These are phyloP conservation scores for Aspergillus calidoustus DNA, from an alignment of 2,329 filamentous ascomycete genomes.

Conservation along the genomic window DNA sequence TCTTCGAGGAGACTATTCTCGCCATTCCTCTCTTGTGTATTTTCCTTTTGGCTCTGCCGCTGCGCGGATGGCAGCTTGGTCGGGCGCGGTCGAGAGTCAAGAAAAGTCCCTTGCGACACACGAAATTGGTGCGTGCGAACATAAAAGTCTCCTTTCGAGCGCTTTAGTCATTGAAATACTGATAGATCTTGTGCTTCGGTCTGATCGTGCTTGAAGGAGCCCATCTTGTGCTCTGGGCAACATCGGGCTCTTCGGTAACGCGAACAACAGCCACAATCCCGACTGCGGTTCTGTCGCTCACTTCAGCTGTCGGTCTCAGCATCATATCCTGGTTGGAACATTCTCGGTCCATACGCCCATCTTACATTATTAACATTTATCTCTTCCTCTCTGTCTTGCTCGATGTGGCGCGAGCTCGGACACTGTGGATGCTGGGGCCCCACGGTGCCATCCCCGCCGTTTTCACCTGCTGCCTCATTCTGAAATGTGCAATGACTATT, in stretches of 20 bases:
- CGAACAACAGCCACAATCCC: neutral
- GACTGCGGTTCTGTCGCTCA: neutral
- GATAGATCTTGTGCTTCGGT: neutral
- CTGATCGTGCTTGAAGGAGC: neutral
- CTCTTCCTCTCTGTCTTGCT: neutral
- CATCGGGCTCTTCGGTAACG: neutral
- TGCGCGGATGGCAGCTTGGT: neutral
- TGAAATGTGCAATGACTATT: neutral
- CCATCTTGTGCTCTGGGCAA: neutral
- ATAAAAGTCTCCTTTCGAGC: neutral
- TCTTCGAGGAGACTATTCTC: neutral
- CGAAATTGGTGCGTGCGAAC: neutral
- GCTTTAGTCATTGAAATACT: neutral
- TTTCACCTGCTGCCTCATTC: neutral
- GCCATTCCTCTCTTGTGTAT: neutral
- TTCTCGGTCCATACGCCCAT: neutral
- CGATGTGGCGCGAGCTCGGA: neutral
- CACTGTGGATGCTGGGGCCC: neutral
- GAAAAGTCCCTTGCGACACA: neutral
- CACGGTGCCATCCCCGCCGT: neutral
- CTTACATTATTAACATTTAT: neutral
- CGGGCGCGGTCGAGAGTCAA: neutral
- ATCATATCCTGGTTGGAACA: neutral
- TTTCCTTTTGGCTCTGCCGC: neutral
- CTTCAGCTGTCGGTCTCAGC: neutral